Percentiles rank a stretch among this genome's conserved stretches.
phyloP scores from a whole-genome alignment of 106 monocot species.

The Dendrobium officinale region DNA sequence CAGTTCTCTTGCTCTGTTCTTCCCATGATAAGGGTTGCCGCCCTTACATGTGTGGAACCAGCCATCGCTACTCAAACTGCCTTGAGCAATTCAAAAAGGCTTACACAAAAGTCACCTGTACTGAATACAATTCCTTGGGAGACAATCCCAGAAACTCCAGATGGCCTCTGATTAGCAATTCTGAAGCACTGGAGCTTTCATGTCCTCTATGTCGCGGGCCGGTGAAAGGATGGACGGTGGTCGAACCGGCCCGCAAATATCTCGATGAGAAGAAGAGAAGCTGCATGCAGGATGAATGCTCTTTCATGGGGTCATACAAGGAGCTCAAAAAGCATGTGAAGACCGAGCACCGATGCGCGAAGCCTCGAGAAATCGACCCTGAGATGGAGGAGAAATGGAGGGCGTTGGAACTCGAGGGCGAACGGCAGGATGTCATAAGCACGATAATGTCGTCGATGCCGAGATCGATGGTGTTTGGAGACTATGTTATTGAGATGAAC shows the following conservation, averaged over 20 bases:
- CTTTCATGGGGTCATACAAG: constrained; percentile 29
- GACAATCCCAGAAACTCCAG: no score
- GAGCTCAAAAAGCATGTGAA: constrained; percentile 34
- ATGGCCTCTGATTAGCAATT: not conserved
- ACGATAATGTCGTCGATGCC: constrained; percentile 40
- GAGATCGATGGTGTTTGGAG: constrained; percentile 25
- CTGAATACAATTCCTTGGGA: no score
- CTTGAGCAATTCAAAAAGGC: constrained; percentile 80
- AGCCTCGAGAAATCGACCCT: constrained; percentile 37
- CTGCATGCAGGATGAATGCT: constrained; percentile 38
- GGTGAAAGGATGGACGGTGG: constrained; percentile 54
- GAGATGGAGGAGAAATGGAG: constrained; percentile 35
- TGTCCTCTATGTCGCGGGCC: constrained; percentile 53
- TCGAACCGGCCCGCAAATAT: constrained; percentile 33
- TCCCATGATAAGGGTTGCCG: constrained; percentile 84
- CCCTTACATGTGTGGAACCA: constrained; percentile 82
- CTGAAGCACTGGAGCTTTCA: constrained; percentile 25
- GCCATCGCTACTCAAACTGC: constrained; percentile 66
- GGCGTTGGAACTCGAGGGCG: constrained; percentile 31
- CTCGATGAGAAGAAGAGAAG: constrained; percentile 34
- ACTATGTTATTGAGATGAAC: constrained; percentile 38
- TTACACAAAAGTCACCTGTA: not conserved
- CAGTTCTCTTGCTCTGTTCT: constrained; percentile 70
- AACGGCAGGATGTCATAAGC: constrained; percentile 40
- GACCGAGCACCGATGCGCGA: constrained; percentile 21